Evolutionary conservation across 2,329 filamentous ascomycete species (phyloP), one percentile per base, ranked within the genome.

Genomic region (Hypoxylon sp.): DNA sequence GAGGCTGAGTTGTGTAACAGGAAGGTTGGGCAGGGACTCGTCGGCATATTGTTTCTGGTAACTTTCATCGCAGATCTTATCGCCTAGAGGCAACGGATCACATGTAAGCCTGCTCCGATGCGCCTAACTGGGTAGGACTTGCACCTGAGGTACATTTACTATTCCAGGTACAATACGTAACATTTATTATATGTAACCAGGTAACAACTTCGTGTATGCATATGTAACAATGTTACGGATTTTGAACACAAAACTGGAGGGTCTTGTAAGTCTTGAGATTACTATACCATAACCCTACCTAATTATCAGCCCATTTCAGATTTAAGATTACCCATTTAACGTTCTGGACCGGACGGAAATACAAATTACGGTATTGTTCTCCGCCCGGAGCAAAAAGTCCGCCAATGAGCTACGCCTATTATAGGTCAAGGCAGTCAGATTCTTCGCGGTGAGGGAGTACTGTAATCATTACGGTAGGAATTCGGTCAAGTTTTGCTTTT

Each of bases 1-100:
- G 69, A 71, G 69, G 69, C 69, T 71, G 69, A 71, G 63, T 52
- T 61, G 69, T 67, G 68, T 67, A 65, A 67, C 60, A 14, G 14
- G 17, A 56, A 63, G 17, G 44, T 17, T 60, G 48, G 58, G 37
- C 33, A 64, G 59, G 59, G 50, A 52, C 53, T 63, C 59, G 24
- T 56, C 63, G 69, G 67, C 63, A 67, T 52, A 61, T 67, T 67
- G 33, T 61, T 64, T 68, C 58, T 63, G 52, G 68, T 35, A 70
- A 68, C 33, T n/a, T 19, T 44, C 24, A 31, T 52, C 50, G 68
- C 42, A 54, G 68, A 70, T 70, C 68, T 19, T 26, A 53, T 44
- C 56, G 57, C 47, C 63, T 37, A 63, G 51, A 62, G 55, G 26
- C 26, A 48, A 53, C 48, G 51, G 56, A 67, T 65, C 68, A 70